Evolutionary conservation across 352 stramenopile species (phyloP), one percentile per base, ranked within the genome.

Genomic region (Globisporangium ultimum): DNA sequence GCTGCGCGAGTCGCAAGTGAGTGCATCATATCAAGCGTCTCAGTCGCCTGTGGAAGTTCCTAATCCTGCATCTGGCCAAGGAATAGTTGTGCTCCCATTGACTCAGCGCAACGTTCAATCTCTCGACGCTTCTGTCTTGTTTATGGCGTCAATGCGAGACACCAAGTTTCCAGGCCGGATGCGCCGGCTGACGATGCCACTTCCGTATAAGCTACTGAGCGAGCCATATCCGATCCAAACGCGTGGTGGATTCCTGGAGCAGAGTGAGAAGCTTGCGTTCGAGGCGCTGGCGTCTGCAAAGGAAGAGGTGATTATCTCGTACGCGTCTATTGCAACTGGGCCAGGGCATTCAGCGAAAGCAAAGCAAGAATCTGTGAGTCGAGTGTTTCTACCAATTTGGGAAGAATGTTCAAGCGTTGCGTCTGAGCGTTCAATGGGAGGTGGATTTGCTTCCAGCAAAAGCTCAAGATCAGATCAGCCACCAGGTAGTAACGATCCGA

Each of bases 121-220:
- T 10, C 61, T 78, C 17, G 68, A 69, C 14, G 49, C 46, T 45
- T 70, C 40, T n/a, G 67, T 18, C 28, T 84, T 53, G 66, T 87
- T 78, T 38, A 49, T 93, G 17, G 84, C 78, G 66, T 83, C 72
- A 28, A 91, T 93, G 80, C 72, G 79, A 9, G 84, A 93, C 56
- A 80, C 71, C 49, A 89, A 91, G 55, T 93, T 91, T 32, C 84
- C 84, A 41, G 84, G 84, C 10, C 76, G 84, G 17, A 74, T 93
- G 65, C 85, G 84, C 58, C 77, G 84, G 6, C 63, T 90, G 13
- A 90, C 76, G 48, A 70, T 80, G 20, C 77, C 80, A 17, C 70
- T 91, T 11, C 80, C 80, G 10, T 76, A 74, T 40, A 62, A 67
- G 18, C 53, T 93, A 8, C 50, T 92, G 47, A 76, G 66, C 2